phyloP scores from a whole-genome alignment of 768 basidiomycete genomes.

The Porphyrellus cyaneotinctus region DNA sequence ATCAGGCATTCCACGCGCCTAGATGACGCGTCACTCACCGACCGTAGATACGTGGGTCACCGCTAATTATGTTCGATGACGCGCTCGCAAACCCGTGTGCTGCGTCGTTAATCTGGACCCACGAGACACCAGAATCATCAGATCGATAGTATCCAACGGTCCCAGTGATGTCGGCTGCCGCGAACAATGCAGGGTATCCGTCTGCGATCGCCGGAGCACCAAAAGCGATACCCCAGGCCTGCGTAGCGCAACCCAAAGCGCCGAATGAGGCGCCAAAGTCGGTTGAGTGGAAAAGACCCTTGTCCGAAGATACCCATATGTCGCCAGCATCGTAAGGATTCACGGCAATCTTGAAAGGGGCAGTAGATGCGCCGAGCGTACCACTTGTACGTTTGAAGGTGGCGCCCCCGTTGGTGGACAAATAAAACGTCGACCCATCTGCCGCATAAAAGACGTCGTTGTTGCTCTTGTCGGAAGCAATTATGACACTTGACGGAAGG shows the following conservation, averaged over 20 bases:
- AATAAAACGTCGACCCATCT: slow-evolving; percentile 50
- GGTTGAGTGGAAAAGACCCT: slow-evolving; percentile 6
- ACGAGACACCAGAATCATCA: slow-evolving; percentile 52
- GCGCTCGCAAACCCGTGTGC: slow-evolving; percentile 55
- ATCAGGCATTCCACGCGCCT: not conserved
- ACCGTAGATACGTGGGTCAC: slow-evolving; percentile 18
- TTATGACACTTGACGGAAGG: slow-evolving; percentile 49
- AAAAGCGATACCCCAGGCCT: slow-evolving; percentile 5
- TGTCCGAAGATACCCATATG: slow-evolving; percentile 11
- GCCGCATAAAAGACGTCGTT: slow-evolving; percentile 59
- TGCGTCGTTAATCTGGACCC: slow-evolving; percentile 58
- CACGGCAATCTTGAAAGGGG: slow-evolving; percentile 10
- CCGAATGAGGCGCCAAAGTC: not conserved
- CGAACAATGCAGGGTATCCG: slow-evolving; percentile 6
- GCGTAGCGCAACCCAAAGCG: not conserved
- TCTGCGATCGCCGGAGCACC: not conserved
- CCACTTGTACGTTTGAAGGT: slow-evolving; percentile 34
- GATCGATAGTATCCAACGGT: slow-evolving; percentile 39
- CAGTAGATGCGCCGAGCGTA: slow-evolving; percentile 2
- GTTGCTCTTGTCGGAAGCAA: slow-evolving; percentile 61
- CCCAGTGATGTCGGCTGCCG: not conserved
- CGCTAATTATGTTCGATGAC: slow-evolving; percentile 44
- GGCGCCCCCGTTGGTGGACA: slow-evolving; percentile 54
- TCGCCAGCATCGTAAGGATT: slow-evolving; percentile 4
- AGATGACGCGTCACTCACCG: slow-evolving; percentile 1